Evolutionary conservation across 1,284 basidiomycete genomes (phyloP).

Genomic region (Phlebopus sp.): DNA sequence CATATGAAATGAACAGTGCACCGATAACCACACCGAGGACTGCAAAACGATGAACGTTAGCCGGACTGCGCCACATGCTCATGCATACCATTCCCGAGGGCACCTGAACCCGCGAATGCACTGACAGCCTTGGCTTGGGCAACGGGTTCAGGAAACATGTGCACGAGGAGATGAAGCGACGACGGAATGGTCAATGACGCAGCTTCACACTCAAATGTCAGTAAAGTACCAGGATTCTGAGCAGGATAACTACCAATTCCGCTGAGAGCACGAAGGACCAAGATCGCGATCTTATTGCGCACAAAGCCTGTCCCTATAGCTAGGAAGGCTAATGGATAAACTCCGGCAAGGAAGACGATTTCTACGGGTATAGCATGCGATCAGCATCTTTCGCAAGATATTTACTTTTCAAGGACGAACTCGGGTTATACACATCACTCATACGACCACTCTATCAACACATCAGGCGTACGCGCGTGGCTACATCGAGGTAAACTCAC

Average conservation of each 20-base stretch:
- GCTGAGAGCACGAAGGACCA: conserved; percentile 39
- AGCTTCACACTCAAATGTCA: conserved; percentile 15
- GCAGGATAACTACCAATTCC: conserved; percentile 31
- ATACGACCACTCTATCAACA: conserved; percentile 17
- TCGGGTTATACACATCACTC: conserved; percentile 20
- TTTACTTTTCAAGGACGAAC: conserved; percentile 1
- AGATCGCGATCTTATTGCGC: conserved; percentile 34
- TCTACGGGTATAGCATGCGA: conserved; percentile 12
- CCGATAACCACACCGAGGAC: conserved; percentile 32
- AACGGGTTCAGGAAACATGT: conserved; percentile 38
- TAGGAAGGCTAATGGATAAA: conserved; percentile 33
- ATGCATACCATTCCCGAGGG: conserved; percentile 37
- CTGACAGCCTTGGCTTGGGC: conserved; percentile 43
- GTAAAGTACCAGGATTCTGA: too few relatives aligned
- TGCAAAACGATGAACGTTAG: too few relatives aligned
- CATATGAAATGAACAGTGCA: conserved; percentile 32
- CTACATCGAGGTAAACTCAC: conserved; percentile 16
- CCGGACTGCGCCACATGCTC: too few relatives aligned
- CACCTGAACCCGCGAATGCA: conserved; percentile 40
- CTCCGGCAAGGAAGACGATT: conserved; percentile 22
- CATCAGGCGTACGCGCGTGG: neutral
- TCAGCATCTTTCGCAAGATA: neutral
- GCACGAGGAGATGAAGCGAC: conserved; percentile 40
- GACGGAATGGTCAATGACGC: conserved; percentile 43
- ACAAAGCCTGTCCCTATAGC: conserved; percentile 39